Conservation (phyloP, 2,329 filamentous ascomycete genomes). For the Penicillium expansum region DNA sequence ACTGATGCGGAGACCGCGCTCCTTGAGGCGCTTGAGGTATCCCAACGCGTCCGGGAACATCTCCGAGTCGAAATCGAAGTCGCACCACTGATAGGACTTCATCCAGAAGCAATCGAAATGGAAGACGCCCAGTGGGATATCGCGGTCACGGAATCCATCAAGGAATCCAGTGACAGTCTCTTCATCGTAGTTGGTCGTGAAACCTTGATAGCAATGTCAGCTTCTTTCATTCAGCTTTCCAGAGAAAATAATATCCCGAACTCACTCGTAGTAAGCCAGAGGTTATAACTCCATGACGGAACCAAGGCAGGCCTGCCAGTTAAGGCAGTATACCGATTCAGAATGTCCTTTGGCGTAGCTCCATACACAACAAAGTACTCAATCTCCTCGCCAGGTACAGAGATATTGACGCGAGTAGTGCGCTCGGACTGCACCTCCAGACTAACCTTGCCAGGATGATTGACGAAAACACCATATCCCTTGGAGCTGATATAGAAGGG, state of each 20-base stretch:
- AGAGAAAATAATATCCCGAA: not conserved
- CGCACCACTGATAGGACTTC: slow-evolving; percentile 71
- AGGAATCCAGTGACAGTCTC: slow-evolving; percentile 64
- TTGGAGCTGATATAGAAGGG: slow-evolving; percentile 51
- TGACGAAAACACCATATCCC: slow-evolving; percentile 76
- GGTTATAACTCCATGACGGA: slow-evolving; percentile 71
- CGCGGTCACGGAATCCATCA: slow-evolving; percentile 64
- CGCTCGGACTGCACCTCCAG: slow-evolving; percentile 72
- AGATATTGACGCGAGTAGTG: slow-evolving; percentile 67
- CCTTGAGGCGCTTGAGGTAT: slow-evolving; percentile 64
- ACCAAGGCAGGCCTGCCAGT: slow-evolving; percentile 65
- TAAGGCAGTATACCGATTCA: slow-evolving; percentile 64
- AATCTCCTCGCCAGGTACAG: slow-evolving; percentile 65
- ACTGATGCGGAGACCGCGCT: slow-evolving; percentile 63
- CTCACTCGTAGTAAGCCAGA: slow-evolving; percentile 67
- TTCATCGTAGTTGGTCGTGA: slow-evolving; percentile 72
- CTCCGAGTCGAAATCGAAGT: slow-evolving; percentile 67
- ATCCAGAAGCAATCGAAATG: slow-evolving; percentile 80
- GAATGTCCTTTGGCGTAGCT: slow-evolving; percentile 67
- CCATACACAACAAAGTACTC: slow-evolving; percentile 75
- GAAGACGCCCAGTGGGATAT: slow-evolving; percentile 68
- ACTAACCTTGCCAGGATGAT: slow-evolving; percentile 66
- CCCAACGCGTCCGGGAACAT: slow-evolving; percentile 67
- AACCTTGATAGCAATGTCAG: slow-evolving; percentile 45
- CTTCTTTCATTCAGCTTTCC: not conserved